Percentiles rank a stretch among this genome's conserved stretches.
These are phyloP conservation scores for Fusarium pseudocircinatum DNA, from an alignment of 2,329 filamentous ascomycete genomes.

Conservation along the genomic window DNA sequence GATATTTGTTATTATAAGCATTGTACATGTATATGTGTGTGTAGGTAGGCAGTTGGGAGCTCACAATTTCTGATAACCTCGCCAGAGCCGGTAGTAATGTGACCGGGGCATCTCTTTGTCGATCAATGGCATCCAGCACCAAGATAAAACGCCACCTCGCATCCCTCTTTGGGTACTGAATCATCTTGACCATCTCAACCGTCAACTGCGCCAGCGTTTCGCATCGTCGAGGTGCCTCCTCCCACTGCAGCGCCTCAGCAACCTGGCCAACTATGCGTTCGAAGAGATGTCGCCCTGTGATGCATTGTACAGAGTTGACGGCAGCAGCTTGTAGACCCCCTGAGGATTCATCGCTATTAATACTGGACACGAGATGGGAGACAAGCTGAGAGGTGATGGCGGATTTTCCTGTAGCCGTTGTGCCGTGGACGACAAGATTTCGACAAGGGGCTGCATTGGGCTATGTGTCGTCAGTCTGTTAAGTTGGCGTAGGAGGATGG, in stretches of 20 bases:
- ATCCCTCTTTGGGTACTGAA: slow-evolving; percentile 57
- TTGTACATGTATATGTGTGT: background rate
- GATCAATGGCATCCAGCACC: slow-evolving; percentile 88
- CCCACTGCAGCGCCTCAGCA: slow-evolving; percentile 59
- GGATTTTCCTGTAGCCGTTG: slow-evolving; percentile 88
- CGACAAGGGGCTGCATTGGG: slow-evolving; percentile 74
- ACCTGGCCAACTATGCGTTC: slow-evolving; percentile 74
- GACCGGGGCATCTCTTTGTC: slow-evolving; percentile 79
- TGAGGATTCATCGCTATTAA: slow-evolving; percentile 18
- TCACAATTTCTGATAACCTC: slow-evolving; percentile 81
- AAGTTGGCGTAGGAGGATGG: background rate
- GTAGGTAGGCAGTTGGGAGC: slow-evolving; percentile 40
- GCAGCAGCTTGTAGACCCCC: slow-evolving; percentile 65
- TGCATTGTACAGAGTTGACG: slow-evolving; percentile 77
- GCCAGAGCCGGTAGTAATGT: slow-evolving; percentile 85
- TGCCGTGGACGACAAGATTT: slow-evolving; percentile 83
- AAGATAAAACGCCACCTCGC: slow-evolving; percentile 73
- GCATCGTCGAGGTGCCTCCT: slow-evolving; percentile 69
- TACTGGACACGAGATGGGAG: slow-evolving; percentile 34
- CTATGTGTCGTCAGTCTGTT: slow-evolving; percentile 49
- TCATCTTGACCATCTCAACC: slow-evolving; percentile 74
- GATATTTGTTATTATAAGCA: slow-evolving; percentile 1
- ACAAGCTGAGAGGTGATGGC: slow-evolving; percentile 68
- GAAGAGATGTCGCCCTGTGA: slow-evolving; percentile 80
- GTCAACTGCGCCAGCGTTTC: slow-evolving; percentile 82